Evolutionary conservation across 139 green algal species (phyloP), one percentile per base, ranked within the genome.

Genomic region (Asterochloris sp.): DNA sequence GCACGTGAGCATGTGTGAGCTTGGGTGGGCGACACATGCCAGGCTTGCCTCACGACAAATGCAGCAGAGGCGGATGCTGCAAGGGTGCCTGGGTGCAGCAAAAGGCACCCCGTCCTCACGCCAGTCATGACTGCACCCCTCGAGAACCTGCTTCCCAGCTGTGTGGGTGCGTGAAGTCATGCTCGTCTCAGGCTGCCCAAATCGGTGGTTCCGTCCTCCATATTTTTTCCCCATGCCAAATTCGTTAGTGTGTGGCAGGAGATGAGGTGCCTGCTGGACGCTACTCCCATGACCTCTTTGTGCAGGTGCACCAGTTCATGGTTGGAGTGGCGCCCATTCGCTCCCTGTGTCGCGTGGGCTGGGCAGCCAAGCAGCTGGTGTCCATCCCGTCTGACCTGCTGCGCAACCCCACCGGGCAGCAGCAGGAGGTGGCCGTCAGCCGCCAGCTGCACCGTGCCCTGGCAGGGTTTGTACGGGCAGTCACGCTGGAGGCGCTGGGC

Each of bases 221-320:
- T 24, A 16, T 69, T 16, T 16, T 69, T 69, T 69, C 66, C 21
- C 19, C 66, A 71, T 71, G 66, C 19, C 17, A 8, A 21, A 69
- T 69, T 69, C 64, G 16, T 24, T 69, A 16, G 14, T 69, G 64
- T 69, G 14, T 14, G 2, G n/a, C 71, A 76, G 1, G 15, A 28
- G 1, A 24, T 29, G n/a, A 60, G 12, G 21, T 10, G 16, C 26
- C 9, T 76, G 71, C 71, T 76, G 16, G 26, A 24, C 71, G 12
- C 71, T 8, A 29, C 2, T 38, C 71, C 38, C 38, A 54, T 2
- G 38, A 54, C 38, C 38, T 54, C 38, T 54, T 54, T 16, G 14
- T 69, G 23, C 91, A 96, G 87, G 89, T 88, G 23, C 92, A 95
- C 85, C 93, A 93, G 78, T 95, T 96, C 83, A 78, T 96, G 63